phyloP scores from a whole-genome alignment of 75 land plant species.

The Pinus albicaulis region DNA sequence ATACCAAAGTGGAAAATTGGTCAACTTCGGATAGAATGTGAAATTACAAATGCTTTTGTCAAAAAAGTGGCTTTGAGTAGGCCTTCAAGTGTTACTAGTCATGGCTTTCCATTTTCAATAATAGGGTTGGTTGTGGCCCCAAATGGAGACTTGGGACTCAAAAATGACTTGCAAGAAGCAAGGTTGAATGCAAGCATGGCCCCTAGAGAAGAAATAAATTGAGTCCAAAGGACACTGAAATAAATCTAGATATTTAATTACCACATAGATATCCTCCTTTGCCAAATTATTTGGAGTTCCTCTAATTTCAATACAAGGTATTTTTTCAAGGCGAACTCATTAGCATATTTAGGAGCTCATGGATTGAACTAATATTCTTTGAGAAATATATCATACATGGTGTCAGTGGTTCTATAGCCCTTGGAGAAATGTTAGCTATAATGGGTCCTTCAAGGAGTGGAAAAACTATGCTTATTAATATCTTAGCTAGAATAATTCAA shows the following conservation, averaged over 20 bases:
- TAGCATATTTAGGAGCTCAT: not conserved
- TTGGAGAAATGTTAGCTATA: constrained; percentile 80
- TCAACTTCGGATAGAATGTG: not conserved
- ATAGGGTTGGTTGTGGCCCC: constrained; percentile 1
- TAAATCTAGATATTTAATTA: too few relatives aligned
- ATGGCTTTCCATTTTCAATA: constrained; percentile 8
- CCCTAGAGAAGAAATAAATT: not conserved
- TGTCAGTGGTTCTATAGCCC: constrained; percentile 58
- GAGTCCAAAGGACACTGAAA: not conserved
- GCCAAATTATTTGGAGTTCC: constrained; percentile 58
- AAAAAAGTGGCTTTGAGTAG: not conserved
- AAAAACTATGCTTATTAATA: constrained; percentile 73
- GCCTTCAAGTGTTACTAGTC: not conserved
- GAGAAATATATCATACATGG: constrained; percentile 74
- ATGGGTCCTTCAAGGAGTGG: constrained; percentile 96
- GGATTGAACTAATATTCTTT: not conserved
- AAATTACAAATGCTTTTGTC: not conserved
- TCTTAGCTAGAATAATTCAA: constrained; percentile 53
- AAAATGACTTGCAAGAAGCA: not conserved
- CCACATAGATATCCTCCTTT: not conserved
- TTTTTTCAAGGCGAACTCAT: constrained; percentile 13
- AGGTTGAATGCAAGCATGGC: not conserved
- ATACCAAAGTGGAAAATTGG: constrained; percentile 10
- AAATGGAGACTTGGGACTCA: not conserved
- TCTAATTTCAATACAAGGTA: constrained; percentile 51